These are phyloP conservation scores for Nemania abortiva DNA, from an alignment of 2,329 filamentous ascomycete species.

Conservation along the genomic window DNA sequence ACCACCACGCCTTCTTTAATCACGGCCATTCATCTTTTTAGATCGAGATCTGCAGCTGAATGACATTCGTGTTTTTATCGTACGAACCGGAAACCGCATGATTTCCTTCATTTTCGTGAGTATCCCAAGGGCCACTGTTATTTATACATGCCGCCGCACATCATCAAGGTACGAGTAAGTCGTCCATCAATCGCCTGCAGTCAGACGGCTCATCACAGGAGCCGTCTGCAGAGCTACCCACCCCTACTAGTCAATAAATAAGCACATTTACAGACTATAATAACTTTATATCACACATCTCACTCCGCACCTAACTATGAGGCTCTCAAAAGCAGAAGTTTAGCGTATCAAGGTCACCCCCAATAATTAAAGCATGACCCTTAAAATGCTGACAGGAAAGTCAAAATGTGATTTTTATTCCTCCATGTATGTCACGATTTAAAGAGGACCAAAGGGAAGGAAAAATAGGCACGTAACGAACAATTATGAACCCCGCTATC, in stretches of 20 bases:
- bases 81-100: not conserved
- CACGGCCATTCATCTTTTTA: not conserved
- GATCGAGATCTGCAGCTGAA: constrained; percentile 21
- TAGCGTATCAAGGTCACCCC: not conserved
- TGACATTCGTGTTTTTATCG: not conserved
- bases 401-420: not conserved
- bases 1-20: constrained; percentile 23
- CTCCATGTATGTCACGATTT: not conserved
- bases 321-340: not conserved
- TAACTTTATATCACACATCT: constrained; percentile 1
- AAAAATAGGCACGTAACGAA: not conserved
- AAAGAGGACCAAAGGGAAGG: not conserved
- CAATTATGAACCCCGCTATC: constrained; percentile 8
- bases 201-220: constrained; percentile 36
- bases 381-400: not conserved
- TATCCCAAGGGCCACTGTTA: not conserved
- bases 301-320: not conserved
- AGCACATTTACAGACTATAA: constrained; percentile 3
- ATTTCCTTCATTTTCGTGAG: not conserved
- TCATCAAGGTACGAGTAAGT: not conserved
- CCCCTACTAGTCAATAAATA: constrained; percentile 17
- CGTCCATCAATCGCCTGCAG: constrained; percentile 38
- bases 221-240: constrained; percentile 35
- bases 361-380: not conserved
- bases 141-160: not conserved